These are phyloP conservation scores for Melanopsichium pennsylvanicum DNA, from an alignment of 1,284 basidiomycete genomes.

Conservation along the genomic window DNA sequence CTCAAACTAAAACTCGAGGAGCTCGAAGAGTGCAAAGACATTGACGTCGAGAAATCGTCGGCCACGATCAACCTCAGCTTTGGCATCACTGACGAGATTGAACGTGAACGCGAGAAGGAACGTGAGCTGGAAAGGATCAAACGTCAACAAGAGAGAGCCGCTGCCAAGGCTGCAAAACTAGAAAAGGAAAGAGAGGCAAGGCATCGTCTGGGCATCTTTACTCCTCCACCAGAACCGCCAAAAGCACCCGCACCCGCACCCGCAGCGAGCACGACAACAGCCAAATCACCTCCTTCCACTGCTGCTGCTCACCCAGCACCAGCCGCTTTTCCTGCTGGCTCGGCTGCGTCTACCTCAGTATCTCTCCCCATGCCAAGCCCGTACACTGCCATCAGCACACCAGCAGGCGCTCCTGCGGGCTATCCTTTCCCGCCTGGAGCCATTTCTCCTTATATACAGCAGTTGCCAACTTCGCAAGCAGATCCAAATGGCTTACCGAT, in stretches of 20 bases:
- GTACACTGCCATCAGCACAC: slow-evolving; percentile 15
- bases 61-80: slow-evolving; percentile 37
- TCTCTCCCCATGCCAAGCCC: slow-evolving; percentile 12
- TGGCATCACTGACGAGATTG: slow-evolving; percentile 46
- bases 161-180: slow-evolving; percentile 36
- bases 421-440: slow-evolving; percentile 25
- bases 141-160: slow-evolving; percentile 40
- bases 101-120: slow-evolving; percentile 39
- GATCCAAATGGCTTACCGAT: slow-evolving; percentile 19
- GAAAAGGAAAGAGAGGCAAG: slow-evolving; percentile 40
- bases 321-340: neutral
- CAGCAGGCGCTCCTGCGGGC: slow-evolving; percentile 17
- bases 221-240: slow-evolving; percentile 20
- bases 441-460: slow-evolving; percentile 4
- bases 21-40: slow-evolving; percentile 25
- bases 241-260: neutral
- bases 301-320: slow-evolving; percentile 7
- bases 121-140: slow-evolving; percentile 38
- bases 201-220: slow-evolving; percentile 36
- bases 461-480: slow-evolving; percentile 1
- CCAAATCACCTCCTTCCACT: slow-evolving; percentile 9
- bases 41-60: slow-evolving; percentile 16
- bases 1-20: slow-evolving; percentile 51
- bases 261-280: neutral
- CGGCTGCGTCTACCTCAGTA: neutral